Conservation (phyloP, 495 filamentous ascomycete species). For the Chaetomium cochliodes region DNA sequence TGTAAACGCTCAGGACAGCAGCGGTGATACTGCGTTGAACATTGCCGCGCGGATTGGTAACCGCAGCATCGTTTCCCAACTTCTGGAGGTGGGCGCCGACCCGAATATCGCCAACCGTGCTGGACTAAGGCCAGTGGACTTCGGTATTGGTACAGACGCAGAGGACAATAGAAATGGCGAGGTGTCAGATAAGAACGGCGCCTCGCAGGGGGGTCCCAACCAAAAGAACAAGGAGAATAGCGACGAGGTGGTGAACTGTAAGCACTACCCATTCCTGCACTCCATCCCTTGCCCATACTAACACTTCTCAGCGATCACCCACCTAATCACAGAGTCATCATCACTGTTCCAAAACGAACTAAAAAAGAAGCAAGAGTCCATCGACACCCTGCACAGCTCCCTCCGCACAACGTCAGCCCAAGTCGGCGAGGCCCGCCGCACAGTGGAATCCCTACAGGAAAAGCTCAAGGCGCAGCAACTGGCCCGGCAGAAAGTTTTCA, state of each 20-base stretch:
- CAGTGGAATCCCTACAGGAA: constrained; percentile 63
- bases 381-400: constrained; percentile 71
- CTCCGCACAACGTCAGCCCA: constrained; percentile 78
- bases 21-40: constrained; percentile 91
- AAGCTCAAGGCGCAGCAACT: constrained; percentile 50
- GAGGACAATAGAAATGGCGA: constrained; percentile 49
- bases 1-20: constrained; percentile 87
- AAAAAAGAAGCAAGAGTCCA: constrained; percentile 73
- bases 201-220: constrained; percentile 33
- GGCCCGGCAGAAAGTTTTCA: constrained; percentile 46
- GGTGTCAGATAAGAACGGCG: constrained; percentile 32
- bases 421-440: constrained; percentile 70
- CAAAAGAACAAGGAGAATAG: constrained; percentile 58
- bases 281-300: constrained; percentile 17
- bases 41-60: constrained; percentile 89
- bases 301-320: constrained; percentile 60
- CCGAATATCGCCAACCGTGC: constrained; percentile 83
- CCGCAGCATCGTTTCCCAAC: constrained; percentile 83
- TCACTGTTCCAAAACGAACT: constrained; percentile 72
- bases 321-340: constrained; percentile 71
- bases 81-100: constrained; percentile 90
- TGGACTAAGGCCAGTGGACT: constrained; percentile 81
- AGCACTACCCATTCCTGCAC: constrained; percentile 33
- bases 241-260: constrained; percentile 69
- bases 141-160: constrained; percentile 72